These are phyloP conservation scores for Pleurotus djamor DNA, from an alignment of 768 basidiomycete species.

Conservation along the genomic window DNA sequence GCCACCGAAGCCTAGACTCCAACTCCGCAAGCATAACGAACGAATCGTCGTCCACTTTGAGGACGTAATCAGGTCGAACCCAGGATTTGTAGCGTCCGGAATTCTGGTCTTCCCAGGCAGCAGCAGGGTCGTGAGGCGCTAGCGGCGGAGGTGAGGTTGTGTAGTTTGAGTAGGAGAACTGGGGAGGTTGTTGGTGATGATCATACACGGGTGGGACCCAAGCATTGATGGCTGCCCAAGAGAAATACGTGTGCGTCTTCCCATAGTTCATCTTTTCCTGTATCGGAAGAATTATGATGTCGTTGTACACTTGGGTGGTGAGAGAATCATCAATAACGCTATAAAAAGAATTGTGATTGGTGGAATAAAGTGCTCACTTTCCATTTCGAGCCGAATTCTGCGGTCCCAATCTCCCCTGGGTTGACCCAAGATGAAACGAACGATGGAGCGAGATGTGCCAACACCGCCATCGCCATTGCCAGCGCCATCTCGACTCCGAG, in stretches of 20 bases:
- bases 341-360: too few species aligned
- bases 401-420: constrained; percentile 80
- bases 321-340: too few species aligned
- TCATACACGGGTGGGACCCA: constrained; percentile 83
- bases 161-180: constrained; percentile 66
- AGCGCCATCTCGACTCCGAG: constrained; percentile 73
- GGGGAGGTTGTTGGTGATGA: constrained; percentile 40
- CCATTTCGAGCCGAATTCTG: constrained; percentile 84
- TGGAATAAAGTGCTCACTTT: constrained; percentile 63
- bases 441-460: constrained; percentile 80
- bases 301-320: constrained; percentile 68
- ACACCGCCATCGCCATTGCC: constrained; percentile 63
- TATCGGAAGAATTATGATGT: constrained; percentile 81
- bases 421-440: constrained; percentile 88
- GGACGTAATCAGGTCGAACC: constrained; percentile 88
- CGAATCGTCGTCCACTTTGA: constrained; percentile 94
- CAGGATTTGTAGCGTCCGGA: constrained; percentile 51
- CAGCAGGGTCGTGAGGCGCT: constrained; percentile 70
- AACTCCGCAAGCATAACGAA: constrained; percentile 95
- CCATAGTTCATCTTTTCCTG: constrained; percentile 96
- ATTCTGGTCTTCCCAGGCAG: constrained; percentile 49
- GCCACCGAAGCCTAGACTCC: constrained; percentile 82
- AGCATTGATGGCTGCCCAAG: constrained; percentile 88
- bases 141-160: constrained; percentile 54
- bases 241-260: constrained; percentile 89